These are phyloP conservation scores for Auricularia sp. DNA, from an alignment of 768 basidiomycete species.

Conservation along the genomic window DNA sequence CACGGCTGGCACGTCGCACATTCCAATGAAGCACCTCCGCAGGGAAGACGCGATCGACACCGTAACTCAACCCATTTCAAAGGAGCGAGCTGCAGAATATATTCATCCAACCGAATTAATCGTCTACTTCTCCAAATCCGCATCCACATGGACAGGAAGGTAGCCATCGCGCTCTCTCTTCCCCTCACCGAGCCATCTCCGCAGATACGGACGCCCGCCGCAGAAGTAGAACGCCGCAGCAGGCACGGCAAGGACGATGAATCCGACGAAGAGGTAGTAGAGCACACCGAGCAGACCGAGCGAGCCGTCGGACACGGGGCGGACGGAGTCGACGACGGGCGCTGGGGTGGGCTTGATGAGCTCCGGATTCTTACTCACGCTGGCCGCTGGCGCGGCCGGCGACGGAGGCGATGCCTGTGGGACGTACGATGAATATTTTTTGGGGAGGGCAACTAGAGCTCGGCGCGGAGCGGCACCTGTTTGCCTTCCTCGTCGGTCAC, in stretches of 20 bases:
- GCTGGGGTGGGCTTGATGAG: constrained; percentile 2
- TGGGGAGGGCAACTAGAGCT: constrained; percentile 51
- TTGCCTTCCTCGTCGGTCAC: constrained; percentile 57
- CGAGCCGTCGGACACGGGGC: background rate
- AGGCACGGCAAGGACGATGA: background rate
- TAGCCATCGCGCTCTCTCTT: background rate
- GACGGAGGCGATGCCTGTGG: background rate
- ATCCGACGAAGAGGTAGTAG: background rate
- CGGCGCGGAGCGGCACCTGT: constrained; percentile 88
- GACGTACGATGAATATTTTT: background rate
- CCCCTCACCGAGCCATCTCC: background rate
- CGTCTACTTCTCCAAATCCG: constrained; percentile 1
- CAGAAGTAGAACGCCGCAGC: background rate
- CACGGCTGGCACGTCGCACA: no score
- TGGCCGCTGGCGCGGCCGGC: background rate
- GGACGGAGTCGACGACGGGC: background rate
- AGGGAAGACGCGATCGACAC: no score
- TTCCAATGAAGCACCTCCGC: no score
- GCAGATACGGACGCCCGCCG: background rate
- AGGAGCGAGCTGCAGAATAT: no score
- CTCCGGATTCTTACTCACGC: background rate
- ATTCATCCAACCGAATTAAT: background rate
- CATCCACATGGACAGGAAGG: background rate
- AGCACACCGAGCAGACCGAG: background rate
- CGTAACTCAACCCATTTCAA: no score